Conservation (phyloP, 768 basidiomycete genomes). For the Podaxis carcinomalis region DNA sequence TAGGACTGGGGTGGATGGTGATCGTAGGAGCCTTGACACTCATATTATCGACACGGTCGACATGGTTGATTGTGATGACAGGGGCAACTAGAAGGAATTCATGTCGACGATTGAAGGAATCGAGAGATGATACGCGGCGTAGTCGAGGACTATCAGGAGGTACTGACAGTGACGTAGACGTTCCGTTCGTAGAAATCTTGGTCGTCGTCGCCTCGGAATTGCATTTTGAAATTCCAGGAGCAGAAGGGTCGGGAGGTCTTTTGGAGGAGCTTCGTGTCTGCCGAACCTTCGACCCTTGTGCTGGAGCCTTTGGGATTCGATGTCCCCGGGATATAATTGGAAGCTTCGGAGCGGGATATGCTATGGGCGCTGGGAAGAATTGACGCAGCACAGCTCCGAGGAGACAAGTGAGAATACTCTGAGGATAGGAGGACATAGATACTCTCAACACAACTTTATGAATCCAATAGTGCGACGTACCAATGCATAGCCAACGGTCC, state of each 20-base stretch:
- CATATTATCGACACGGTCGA: constrained; percentile 6
- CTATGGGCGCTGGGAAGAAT: not conserved
- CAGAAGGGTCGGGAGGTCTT: not conserved
- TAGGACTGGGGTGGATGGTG: not conserved
- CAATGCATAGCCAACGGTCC: constrained; percentile 5
- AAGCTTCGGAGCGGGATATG: not conserved
- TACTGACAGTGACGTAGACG: not conserved
- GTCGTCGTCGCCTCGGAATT: not conserved
- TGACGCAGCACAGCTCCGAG: constrained; percentile 5
- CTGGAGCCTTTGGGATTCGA: not conserved
- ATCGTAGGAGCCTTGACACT: constrained; percentile 4
- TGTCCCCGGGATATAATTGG: not conserved
- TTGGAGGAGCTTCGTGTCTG: not conserved
- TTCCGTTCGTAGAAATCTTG: not conserved
- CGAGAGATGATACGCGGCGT: constrained; percentile 2
- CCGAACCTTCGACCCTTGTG: not conserved
- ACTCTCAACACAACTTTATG: not conserved
- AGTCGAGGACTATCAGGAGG: not conserved
- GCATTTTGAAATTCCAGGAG: not conserved
- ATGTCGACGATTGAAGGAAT: not conserved
- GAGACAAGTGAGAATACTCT: constrained; percentile 8
- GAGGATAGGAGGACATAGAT: not conserved
- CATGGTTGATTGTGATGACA: constrained; percentile 10
- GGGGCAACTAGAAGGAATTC: constrained; percentile 4
- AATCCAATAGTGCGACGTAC: not conserved